Evolutionary conservation across 148 eudicot genomes (phyloP), one percentile per base, ranked within the genome.

Genomic region (Rhododendron kiyosumense): DNA sequence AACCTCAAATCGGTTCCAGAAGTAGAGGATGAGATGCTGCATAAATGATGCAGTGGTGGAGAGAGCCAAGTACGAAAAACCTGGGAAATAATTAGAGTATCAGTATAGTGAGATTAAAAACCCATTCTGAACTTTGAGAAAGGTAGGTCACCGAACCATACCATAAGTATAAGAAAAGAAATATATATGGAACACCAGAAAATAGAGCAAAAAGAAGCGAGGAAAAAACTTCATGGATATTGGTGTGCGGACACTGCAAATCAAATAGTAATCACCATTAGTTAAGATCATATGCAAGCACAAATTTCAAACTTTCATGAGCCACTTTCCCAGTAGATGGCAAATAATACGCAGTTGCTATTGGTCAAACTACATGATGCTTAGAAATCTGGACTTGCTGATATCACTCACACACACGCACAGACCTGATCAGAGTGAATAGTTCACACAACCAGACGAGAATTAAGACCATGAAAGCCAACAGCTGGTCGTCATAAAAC

Each of bases 191-290:
- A 96, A 96, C 90, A 94, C 98, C 93, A 96, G 86, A 87, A 96
- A 96, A 89, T 95, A 95, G 86, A 96, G 99, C 83, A 96, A 90
- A 89, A 96, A 96, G 93, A 96, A 96, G 89, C 99, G 98, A 84
- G 99, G 98, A 88, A 96, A 94, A 91, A 95, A 95, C 93, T 96
- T 96, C 99, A 96, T 95, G 46, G 99, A 95, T 89, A 96, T 94
- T 78, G 99, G 99, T 28, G 99, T 95, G 24, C 99, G 97, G 75
- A 96, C 99, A 92, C 99, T 96, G 96, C 97, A 93, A 88, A 71
- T 65, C 67, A 83, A 32, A 84, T 69, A 81, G 77, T 75, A 87
- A 59, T 52, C 30, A 76, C 81, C 80, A 78, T 34, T 63, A 85
- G 79, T 63, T 67, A 45, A 84, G 52, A 83, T 34, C 20, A 59